These are phyloP conservation scores for Dipteronia sinensis DNA, from an alignment of 345 rosid species.

Conservation along the genomic window DNA sequence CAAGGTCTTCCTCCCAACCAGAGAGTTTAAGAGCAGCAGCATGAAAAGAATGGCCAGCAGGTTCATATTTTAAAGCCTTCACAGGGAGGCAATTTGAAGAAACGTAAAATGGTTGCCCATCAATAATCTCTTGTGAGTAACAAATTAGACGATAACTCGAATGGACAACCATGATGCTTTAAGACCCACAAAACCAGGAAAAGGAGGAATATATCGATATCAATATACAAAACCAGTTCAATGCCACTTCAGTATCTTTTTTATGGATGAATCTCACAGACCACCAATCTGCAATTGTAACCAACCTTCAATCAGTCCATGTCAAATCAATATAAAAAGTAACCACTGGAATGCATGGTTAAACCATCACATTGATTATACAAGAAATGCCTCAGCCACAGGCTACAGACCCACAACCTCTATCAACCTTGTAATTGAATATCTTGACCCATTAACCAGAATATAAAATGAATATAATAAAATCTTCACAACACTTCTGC, in stretches of 20 bases:
- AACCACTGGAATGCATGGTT: not conserved
- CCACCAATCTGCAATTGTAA: conserved; percentile 11
- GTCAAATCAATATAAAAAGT: not conserved
- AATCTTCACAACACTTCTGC: too few relatives aligned
- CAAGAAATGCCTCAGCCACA: not conserved
- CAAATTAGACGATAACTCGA: conserved; percentile 53
- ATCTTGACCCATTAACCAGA: too few relatives aligned
- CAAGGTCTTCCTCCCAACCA: conserved; percentile 67
- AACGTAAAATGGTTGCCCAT: conserved; percentile 66
- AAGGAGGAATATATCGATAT: not conserved
- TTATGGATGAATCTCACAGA: not conserved
- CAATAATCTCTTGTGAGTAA: conserved; percentile 77
- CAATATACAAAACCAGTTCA: conserved; percentile 13
- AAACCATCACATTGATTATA: not conserved
- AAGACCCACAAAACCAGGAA: not conserved
- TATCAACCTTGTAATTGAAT: not conserved
- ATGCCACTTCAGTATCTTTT: conserved; percentile 9
- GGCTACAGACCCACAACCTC: not conserved
- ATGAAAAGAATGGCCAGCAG: conserved; percentile 94
- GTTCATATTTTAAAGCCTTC: conserved; percentile 77
- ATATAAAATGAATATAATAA: too few relatives aligned
- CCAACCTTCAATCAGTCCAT: conserved; percentile 10
- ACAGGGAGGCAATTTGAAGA: conserved; percentile 84
- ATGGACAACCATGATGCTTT: conserved; percentile 35
- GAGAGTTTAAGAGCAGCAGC: conserved; percentile 77